phyloP scores from a whole-genome alignment of 495 filamentous ascomycete genomes.

The Aspergillus egyptiacus region DNA sequence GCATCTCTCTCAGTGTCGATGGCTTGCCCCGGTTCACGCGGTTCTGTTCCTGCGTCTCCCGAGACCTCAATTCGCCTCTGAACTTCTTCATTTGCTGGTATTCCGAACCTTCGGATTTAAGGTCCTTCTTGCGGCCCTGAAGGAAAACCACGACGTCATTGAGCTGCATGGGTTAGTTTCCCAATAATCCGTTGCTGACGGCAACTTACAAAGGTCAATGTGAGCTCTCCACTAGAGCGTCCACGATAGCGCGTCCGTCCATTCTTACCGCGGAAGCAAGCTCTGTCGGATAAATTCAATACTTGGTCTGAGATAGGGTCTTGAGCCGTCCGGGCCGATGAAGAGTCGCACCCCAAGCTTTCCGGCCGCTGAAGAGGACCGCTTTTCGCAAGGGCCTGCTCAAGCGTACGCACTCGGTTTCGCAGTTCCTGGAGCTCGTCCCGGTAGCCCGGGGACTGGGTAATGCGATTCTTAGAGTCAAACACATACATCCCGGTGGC shows the following conservation, averaged over 20 bases:
- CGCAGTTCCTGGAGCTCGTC: conserved; percentile 35
- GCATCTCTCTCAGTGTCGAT: conserved; percentile 35
- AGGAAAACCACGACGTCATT: conserved; percentile 42
- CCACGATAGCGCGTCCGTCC: conserved; percentile 46
- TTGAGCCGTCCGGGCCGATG: conserved; percentile 13
- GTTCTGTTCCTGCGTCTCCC: conserved; percentile 32
- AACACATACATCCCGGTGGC: conserved; percentile 36
- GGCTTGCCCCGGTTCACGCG: conserved; percentile 38
- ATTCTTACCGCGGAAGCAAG: conserved; percentile 43
- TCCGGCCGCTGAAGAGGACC: conserved; percentile 25
- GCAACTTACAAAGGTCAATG: conserved; percentile 41
- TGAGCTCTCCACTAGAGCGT: conserved; percentile 39
- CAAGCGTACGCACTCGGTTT: conserved; percentile 26
- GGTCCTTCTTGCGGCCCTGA: conserved; percentile 25
- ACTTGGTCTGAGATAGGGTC: conserved; percentile 29
- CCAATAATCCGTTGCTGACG: background rate
- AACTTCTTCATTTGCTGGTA: conserved; percentile 29
- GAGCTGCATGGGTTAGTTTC: conserved; percentile 32
- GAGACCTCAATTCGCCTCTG: conserved; percentile 28
- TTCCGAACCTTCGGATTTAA: conserved; percentile 27
- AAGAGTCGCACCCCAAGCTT: conserved; percentile 23
- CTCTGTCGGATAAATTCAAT: conserved; percentile 23
- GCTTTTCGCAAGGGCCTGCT: conserved; percentile 25
- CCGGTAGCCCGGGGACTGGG: conserved; percentile 22
- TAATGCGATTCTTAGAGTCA: conserved; percentile 33